phyloP scores from a whole-genome alignment of 306 rosid genomes.

The Prunus dulcis region DNA sequence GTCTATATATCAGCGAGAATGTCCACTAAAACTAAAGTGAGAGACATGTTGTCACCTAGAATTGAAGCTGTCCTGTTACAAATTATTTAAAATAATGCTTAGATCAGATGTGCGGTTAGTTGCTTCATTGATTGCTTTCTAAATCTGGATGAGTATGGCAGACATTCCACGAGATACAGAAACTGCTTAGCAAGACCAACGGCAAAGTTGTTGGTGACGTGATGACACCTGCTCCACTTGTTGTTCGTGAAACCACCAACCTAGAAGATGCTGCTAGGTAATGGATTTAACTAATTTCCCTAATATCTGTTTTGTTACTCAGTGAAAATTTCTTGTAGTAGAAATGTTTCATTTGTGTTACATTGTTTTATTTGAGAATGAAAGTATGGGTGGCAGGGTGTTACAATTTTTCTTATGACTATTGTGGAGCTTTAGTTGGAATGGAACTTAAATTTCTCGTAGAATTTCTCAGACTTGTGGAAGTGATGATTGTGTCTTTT shows the following conservation, averaged over 20 bases:
- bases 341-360: background rate
- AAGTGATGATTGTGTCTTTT: background rate
- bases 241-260: slow-evolving; percentile 73
- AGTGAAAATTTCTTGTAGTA: background rate
- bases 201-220: slow-evolving; percentile 95
- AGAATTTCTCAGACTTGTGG: background rate
- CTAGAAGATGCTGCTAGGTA: slow-evolving; percentile 90
- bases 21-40: background rate
- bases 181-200: slow-evolving; percentile 76
- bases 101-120: background rate
- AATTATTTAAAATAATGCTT: background rate
- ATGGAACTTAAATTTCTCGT: background rate
- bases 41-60: background rate
- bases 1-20: background rate
- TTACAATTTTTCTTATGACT: background rate
- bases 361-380: background rate
- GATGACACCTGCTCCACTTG: slow-evolving; percentile 90
- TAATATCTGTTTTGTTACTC: background rate
- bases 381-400: background rate
- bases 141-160: slow-evolving; percentile 46
- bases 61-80: background rate
- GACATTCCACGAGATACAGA: slow-evolving; percentile 87
- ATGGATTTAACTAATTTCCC: slow-evolving; percentile 9
- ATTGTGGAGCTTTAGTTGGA: background rate
- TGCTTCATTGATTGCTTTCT: slow-evolving; percentile 24